These are phyloP conservation scores for Debaryomyces tyrocola DNA, from an alignment of 805 yeast genomes.

Conservation along the genomic window DNA sequence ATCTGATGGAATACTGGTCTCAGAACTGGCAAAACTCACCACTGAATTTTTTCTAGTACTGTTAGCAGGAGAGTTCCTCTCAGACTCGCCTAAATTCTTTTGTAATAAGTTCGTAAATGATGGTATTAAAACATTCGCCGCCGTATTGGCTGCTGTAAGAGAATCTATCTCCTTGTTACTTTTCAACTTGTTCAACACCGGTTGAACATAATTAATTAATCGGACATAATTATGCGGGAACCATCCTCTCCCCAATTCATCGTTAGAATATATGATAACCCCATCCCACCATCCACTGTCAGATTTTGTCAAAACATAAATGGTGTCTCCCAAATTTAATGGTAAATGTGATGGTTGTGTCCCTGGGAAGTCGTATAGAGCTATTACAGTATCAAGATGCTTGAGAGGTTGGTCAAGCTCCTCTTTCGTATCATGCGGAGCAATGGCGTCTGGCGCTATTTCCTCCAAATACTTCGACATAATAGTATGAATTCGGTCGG, in stretches of 20 bases:
- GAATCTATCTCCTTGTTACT: conserved; percentile 41
- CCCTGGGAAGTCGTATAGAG: conserved; percentile 54
- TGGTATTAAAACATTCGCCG: conserved; percentile 45
- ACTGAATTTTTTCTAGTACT: conserved; percentile 48
- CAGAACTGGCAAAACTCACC: conserved; percentile 50
- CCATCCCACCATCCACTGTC: conserved; percentile 91
- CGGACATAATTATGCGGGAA: conserved; percentile 70
- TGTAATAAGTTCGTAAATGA: conserved; percentile 38
- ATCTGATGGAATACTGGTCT: conserved; percentile 28
- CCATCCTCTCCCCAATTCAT: conserved; percentile 71
- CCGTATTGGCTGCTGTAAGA: conserved; percentile 47
- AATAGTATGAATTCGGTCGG: background rate
- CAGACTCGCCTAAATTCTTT: conserved; percentile 34
- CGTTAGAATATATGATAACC: conserved; percentile 34
- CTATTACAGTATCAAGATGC: conserved; percentile 59
- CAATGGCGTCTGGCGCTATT: conserved; percentile 40
- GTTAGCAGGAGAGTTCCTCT: conserved; percentile 29
- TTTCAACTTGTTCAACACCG: conserved; percentile 37
- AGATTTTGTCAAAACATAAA: conserved; percentile 65
- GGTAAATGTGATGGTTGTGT: conserved; percentile 53
- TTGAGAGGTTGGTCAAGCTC: conserved; percentile 23
- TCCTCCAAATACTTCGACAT: conserved; percentile 32
- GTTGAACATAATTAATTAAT: conserved; percentile 44
- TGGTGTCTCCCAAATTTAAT: conserved; percentile 62
- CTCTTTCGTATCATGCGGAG: conserved; percentile 24